These are phyloP conservation scores for Eucalyptus cloeziana DNA, from an alignment of 345 rosid genomes.

Conservation along the genomic window DNA sequence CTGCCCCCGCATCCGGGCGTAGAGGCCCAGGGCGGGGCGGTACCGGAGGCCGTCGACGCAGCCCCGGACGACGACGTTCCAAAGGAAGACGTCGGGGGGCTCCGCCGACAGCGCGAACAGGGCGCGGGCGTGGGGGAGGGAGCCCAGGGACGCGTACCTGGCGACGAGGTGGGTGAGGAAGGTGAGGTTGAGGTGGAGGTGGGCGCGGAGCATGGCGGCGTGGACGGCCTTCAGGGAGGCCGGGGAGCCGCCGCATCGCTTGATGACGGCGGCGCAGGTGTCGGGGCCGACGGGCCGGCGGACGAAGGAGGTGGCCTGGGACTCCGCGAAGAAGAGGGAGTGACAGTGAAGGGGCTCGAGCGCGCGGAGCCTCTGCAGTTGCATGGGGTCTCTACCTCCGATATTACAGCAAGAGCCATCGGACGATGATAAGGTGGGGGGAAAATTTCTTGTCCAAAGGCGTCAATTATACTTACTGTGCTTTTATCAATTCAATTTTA, in stretches of 20 bases:
- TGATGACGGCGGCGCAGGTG: background rate
- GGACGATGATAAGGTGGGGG: background rate
- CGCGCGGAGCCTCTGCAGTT: background rate
- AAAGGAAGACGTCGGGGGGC: conserved; percentile 13
- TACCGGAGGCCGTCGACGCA: conserved; percentile 8
- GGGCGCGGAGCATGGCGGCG: conserved; percentile 9
- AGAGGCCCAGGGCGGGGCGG: conserved; percentile 1
- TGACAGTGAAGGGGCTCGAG: background rate
- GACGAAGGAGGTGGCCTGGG: background rate
- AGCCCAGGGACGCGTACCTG: conserved; percentile 11
- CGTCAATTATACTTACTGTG: background rate
- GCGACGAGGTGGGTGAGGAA: conserved; percentile 20
- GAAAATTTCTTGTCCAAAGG: background rate
- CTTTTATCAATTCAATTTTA: too few species aligned
- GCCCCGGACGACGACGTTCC: conserved; percentile 20
- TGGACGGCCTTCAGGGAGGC: conserved; percentile 11
- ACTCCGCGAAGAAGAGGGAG: background rate
- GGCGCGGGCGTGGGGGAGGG: conserved; percentile 14
- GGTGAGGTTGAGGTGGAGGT: conserved; percentile 6
- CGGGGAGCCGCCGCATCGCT: conserved; percentile 6
- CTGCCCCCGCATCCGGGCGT: conserved; percentile 10
- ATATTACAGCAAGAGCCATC: background rate
- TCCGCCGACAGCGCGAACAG: conserved; percentile 2
- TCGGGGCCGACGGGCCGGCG: background rate
- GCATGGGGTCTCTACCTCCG: background rate